phyloP scores from a whole-genome alignment of 2,329 filamentous ascomycete genomes.

The Aspergillus carbonarius region DNA sequence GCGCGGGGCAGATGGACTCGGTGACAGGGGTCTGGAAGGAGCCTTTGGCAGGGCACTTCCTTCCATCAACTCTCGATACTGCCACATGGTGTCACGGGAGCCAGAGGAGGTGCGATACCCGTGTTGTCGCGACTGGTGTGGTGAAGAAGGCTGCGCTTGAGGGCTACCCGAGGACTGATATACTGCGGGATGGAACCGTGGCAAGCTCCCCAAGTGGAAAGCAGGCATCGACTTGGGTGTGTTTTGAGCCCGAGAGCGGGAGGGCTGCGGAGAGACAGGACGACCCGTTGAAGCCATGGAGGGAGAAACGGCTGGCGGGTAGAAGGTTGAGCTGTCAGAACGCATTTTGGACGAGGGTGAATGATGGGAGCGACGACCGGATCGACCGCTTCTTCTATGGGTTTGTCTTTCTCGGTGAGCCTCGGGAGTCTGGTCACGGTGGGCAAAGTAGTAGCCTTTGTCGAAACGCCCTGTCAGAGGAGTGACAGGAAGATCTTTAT shows the following conservation, averaged over 20 bases:
- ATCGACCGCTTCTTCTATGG: constrained; percentile 16
- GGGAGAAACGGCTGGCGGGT: constrained; percentile 31
- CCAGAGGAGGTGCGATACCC: constrained; percentile 33
- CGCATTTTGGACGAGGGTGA: constrained; percentile 29
- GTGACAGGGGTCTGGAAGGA: constrained; percentile 26
- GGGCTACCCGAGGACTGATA: constrained; percentile 36
- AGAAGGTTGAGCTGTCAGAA: constrained; percentile 33
- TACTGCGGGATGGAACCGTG: constrained; percentile 48
- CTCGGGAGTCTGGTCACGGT: constrained; percentile 26
- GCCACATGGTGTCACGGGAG: constrained; percentile 40
- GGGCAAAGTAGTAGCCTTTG: constrained; percentile 35
- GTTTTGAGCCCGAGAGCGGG: constrained; percentile 32
- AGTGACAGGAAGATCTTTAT: constrained; percentile 37
- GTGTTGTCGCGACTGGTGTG: constrained; percentile 33
- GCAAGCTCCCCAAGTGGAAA: constrained; percentile 43
- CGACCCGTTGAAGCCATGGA: constrained; percentile 35
- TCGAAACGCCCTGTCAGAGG: constrained; percentile 41
- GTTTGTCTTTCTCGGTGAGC: constrained; percentile 16
- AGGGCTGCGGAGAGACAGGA: constrained; percentile 37
- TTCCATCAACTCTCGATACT: constrained; percentile 46
- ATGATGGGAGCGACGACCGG: constrained; percentile 13
- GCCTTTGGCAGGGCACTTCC: constrained; percentile 32
- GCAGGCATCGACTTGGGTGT: constrained; percentile 36
- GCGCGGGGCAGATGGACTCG: constrained; percentile 45
- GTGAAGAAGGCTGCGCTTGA: constrained; percentile 33